Base-by-base conservation (phyloP, 2,329 filamentous ascomycete species). In the Dothistroma septosporum region DNA sequence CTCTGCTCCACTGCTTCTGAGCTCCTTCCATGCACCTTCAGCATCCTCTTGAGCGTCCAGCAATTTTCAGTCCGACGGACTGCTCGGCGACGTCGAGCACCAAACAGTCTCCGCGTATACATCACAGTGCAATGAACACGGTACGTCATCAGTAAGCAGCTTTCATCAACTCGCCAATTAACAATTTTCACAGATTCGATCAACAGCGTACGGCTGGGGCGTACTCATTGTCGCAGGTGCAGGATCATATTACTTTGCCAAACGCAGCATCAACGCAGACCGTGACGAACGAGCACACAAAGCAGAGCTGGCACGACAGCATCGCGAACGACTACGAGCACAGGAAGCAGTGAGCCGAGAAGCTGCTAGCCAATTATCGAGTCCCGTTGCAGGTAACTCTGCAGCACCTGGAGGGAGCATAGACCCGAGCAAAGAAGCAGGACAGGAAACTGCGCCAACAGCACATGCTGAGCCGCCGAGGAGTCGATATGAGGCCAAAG, bases 181-280 rank as follows among this genome's bases (percentile, higher is more conserved):
- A 46, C 21, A 37, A 6, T n/a, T 1, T 1, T 10, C 14, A 41
- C 52, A 67, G 67, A 58, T 66, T 31, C 60, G 68, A 58, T 73
- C 71, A 50, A 71, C 72, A 61, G 70, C 92, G 90, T 80, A 93
- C 72, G 94, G 94, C 73, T 97, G 91, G 94, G 92, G 90, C 69
- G 84, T 91, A 54, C 84, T 97, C 58, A 94, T 92, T 74, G 82
- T 89, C 69, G 92, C 92, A 68, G 94, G 93, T 73, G 94, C 86
- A 66, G 90, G 88, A 65, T 92, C 93, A 71, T 99, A 97, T 82
- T 92, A 90, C 80, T 96, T 97, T 75, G 94, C 94, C 66, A 99
- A 99, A 83, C 84, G 86, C 73, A 88, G 87, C 76, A 96, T 99
- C 83, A 96, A 97, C 74, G 90, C 90, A 68, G 92, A 97, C 77